phyloP scores from a whole-genome alignment of 768 basidiomycete species.

The Suillus discolor region DNA sequence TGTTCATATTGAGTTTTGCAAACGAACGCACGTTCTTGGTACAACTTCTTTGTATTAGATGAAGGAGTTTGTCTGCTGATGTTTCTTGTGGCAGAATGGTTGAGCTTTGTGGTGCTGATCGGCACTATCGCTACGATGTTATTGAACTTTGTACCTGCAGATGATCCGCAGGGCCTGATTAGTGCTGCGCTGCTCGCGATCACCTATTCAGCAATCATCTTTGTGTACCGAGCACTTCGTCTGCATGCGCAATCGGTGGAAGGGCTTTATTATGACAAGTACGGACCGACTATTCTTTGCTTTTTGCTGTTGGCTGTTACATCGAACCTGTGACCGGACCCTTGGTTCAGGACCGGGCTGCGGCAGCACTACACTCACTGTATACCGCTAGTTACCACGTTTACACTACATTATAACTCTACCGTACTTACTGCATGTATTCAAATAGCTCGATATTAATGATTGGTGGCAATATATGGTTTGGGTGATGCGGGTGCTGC shows the following conservation, averaged over 20 bases:
- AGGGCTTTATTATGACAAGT: conserved; percentile 88
- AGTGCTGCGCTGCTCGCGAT: conserved; percentile 86
- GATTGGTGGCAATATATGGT: no score
- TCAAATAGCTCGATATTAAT: no score
- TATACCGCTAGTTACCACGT: no score
- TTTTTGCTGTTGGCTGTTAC: conserved; percentile 65
- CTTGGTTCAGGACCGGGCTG: no score
- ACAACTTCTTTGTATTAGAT: conserved; percentile 34
- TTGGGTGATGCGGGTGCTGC: no score
- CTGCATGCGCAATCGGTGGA: conserved; percentile 73
- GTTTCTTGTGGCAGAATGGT: conserved; percentile 64
- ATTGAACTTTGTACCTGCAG: conserved; percentile 78
- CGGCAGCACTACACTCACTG: no score
- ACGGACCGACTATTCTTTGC: conserved; percentile 80
- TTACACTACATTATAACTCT: no score
- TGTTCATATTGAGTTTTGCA: conserved; percentile 94
- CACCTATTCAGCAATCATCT: conserved; percentile 82
- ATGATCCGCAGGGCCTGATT: conserved; percentile 78
- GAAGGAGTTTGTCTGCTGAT: conserved; percentile 9
- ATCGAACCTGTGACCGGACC: no score
- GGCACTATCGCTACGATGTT: conserved; percentile 89
- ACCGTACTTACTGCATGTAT: no score
- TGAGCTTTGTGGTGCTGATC: conserved; percentile 84
- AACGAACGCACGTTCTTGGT: conserved; percentile 93
- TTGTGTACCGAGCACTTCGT: conserved; percentile 70